Conservation (phyloP, 108 stramenopile species). For the Cyclotella choctawhatcheeana region DNA sequence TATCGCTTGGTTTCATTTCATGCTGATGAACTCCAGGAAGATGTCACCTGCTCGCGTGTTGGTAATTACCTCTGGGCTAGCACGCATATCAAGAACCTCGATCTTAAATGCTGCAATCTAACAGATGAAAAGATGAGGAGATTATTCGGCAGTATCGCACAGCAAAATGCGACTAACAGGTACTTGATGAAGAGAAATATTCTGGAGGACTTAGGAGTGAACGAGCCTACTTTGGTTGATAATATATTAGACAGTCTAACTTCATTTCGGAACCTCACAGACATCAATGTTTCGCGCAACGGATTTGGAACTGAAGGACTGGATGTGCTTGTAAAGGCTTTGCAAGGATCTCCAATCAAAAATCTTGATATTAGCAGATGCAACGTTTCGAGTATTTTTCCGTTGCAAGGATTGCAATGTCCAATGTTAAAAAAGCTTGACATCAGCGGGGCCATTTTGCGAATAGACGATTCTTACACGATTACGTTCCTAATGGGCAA, state of each 20-base stretch:
- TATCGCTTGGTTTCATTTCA: constrained; percentile 5
- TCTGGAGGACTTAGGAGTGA: constrained; percentile 1
- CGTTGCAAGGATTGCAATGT: constrained; percentile 5
- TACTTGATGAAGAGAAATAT: constrained; percentile 14
- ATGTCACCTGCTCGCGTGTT: constrained; percentile 2
- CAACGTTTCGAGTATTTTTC: not conserved
- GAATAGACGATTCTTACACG: not conserved
- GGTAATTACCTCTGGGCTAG: constrained; percentile 23
- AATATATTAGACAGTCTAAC: constrained; percentile 5
- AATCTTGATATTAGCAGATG: not conserved
- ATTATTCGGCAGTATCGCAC: constrained; percentile 22
- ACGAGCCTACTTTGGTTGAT: not conserved
- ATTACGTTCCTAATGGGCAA: constrained; percentile 7
- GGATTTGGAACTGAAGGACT: constrained; percentile 16
- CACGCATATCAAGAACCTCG: constrained; percentile 17
- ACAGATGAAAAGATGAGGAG: constrained; percentile 14
- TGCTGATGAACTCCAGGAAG: not conserved
- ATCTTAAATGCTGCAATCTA: not conserved
- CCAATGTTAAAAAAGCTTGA: not conserved
- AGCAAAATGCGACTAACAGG: constrained; percentile 22
- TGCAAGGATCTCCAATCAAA: constrained; percentile 14
- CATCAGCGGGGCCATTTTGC: not conserved
- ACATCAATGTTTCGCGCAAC: constrained; percentile 10
- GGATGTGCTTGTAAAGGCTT: constrained; percentile 17
- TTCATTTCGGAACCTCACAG: constrained; percentile 13